A percentile compares a stretch with the other conserved stretches of the same genome.
Evolutionary conservation across 352 stramenopile species (phyloP).

Genomic region (Phytophthora rubi): DNA sequence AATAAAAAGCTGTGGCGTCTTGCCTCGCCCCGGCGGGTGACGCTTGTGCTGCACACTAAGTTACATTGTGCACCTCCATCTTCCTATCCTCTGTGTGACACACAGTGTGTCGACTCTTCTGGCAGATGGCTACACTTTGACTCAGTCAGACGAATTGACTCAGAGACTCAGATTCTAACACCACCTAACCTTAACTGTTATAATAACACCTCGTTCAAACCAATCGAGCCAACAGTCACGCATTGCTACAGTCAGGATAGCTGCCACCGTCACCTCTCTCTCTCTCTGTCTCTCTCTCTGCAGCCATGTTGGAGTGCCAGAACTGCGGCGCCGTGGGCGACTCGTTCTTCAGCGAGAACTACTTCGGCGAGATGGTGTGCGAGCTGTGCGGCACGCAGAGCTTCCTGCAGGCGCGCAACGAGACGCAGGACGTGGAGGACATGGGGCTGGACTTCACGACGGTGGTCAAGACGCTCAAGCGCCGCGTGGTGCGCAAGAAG

Average conservation of each 20-base stretch:
- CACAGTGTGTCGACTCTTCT: too few species aligned
- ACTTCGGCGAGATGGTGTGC: slow-evolving; percentile 86
- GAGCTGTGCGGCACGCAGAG: slow-evolving; percentile 87
- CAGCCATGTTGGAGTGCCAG: slow-evolving; percentile 71
- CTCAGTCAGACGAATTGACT: too few species aligned
- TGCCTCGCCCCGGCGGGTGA: not conserved
- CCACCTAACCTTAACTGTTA: too few species aligned
- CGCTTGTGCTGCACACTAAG: not conserved
- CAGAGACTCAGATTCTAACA: too few species aligned
- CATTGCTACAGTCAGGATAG: too few species aligned
- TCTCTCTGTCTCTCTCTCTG: too few species aligned
- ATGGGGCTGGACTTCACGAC: slow-evolving; percentile 56
- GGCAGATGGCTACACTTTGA: too few species aligned
- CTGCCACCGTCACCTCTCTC: too few species aligned
- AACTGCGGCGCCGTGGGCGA: slow-evolving; percentile 81
- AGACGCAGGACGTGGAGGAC: slow-evolving; percentile 85
- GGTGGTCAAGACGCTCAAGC: slow-evolving; percentile 47
- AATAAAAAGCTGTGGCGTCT: not conserved
- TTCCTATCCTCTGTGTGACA: too few species aligned
- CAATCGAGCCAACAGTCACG: too few species aligned
- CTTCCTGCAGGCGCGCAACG: slow-evolving; percentile 80
- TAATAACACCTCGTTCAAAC: too few species aligned
- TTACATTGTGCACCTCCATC: slow-evolving; percentile 1
- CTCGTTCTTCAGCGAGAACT: slow-evolving; percentile 84
- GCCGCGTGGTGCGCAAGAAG: slow-evolving; percentile 38